Conservation (phyloP, 257 asterid genomes). For the Solanum pinnatisectum region DNA sequence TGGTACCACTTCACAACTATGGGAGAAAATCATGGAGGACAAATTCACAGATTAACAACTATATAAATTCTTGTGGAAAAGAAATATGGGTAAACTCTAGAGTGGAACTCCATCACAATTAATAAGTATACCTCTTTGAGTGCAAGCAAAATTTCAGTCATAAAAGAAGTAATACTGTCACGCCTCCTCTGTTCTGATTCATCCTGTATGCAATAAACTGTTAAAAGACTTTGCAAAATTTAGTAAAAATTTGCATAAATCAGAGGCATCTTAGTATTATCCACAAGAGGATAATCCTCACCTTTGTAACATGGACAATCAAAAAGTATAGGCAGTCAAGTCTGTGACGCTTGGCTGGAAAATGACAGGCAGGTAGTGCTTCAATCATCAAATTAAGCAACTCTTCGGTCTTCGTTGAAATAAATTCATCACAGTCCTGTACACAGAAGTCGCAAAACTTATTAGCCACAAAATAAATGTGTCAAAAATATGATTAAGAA, state of each 20-base stretch:
- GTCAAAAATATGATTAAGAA: neutral
- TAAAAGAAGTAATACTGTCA: slow-evolving; percentile 53
- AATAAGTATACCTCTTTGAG: slow-evolving; percentile 64
- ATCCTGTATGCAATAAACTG: slow-evolving; percentile 43
- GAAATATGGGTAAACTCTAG: neutral
- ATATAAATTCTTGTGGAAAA: neutral
- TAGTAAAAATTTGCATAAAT: neutral
- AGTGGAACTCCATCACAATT: neutral
- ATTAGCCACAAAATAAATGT: neutral
- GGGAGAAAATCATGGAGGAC: neutral
- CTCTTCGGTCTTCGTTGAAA: slow-evolving; percentile 53
- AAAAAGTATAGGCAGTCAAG: slow-evolving; percentile 82
- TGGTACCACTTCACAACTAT: neutral
- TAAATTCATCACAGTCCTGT: slow-evolving; percentile 56
- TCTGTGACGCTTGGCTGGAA: slow-evolving; percentile 87
- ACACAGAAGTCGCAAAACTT: slow-evolving; percentile 2
- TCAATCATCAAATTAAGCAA: slow-evolving; percentile 70
- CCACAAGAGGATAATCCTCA: slow-evolving; percentile 13
- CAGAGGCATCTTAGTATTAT: neutral
- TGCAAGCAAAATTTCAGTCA: slow-evolving; percentile 82
- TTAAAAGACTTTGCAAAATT: neutral
- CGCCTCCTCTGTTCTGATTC: slow-evolving; percentile 44
- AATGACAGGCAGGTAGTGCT: slow-evolving; percentile 76
- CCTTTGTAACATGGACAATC: slow-evolving; percentile 71
- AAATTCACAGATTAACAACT: neutral